Conservation (phyloP, 2,329 filamentous ascomycete species). For the Emmonsiellopsis sp. region DNA sequence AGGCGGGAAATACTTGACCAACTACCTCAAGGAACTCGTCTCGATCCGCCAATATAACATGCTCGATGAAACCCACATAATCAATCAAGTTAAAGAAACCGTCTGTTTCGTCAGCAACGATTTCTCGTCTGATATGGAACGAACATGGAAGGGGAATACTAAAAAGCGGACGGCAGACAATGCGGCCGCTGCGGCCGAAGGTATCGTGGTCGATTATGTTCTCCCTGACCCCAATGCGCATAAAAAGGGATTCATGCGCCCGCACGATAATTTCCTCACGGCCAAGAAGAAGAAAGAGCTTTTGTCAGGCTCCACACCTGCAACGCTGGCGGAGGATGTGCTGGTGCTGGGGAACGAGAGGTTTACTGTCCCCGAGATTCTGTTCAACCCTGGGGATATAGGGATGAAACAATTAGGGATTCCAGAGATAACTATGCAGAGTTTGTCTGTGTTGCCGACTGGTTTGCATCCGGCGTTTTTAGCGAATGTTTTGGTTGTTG, state of each 20-base stretch:
- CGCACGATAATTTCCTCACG: slow-evolving; percentile 62
- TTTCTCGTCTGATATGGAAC: slow-evolving; percentile 70
- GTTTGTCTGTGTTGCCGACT: slow-evolving; percentile 64
- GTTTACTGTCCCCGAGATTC: slow-evolving; percentile 78
- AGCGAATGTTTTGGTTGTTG: slow-evolving; percentile 80
- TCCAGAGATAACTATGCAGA: slow-evolving; percentile 72
- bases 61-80: slow-evolving; percentile 84
- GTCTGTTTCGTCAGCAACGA: slow-evolving; percentile 74
- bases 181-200: slow-evolving; percentile 10
- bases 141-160: slow-evolving; percentile 69
- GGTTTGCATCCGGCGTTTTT: slow-evolving; percentile 75
- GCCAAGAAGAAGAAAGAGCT: slow-evolving; percentile 43
- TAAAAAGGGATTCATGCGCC: slow-evolving; percentile 61
- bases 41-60: slow-evolving; percentile 92
- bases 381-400: slow-evolving; percentile 80
- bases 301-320: slow-evolving; percentile 38
- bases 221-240: slow-evolving; percentile 66
- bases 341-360: slow-evolving; percentile 85
- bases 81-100: slow-evolving; percentile 92
- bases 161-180: slow-evolving; percentile 20
- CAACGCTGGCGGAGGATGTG: slow-evolving; percentile 59
- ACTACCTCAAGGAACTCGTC: slow-evolving; percentile 80
- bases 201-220: slow-evolving; percentile 80
- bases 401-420: slow-evolving; percentile 77
- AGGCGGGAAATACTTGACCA: slow-evolving; percentile 87